Conservation (phyloP, 2,329 filamentous ascomycete species). For the Pyrenochaeta sp. region DNA sequence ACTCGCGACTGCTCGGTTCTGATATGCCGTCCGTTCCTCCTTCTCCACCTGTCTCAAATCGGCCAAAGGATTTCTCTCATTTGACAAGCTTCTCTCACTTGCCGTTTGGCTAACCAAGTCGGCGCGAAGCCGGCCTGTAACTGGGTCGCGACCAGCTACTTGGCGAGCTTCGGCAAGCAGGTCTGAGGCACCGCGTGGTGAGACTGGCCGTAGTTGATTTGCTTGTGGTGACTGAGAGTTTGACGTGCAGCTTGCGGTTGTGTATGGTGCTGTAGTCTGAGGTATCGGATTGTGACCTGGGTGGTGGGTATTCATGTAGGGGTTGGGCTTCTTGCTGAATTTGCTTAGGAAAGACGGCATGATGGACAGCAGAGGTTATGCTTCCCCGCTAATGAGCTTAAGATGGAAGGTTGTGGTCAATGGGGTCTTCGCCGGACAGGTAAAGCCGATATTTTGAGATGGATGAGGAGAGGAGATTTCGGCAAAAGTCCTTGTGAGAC, state of each 20-base stretch:
- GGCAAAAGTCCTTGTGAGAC: not conserved
- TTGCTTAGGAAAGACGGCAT: slow-evolving; percentile 14
- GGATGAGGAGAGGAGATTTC: not conserved
- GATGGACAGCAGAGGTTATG: not conserved
- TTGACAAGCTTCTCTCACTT: not conserved
- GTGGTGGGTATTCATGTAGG: slow-evolving; percentile 20
- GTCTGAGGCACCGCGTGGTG: slow-evolving; percentile 13
- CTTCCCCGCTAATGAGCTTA: too few relatives aligned
- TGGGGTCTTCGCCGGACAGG: too few relatives aligned
- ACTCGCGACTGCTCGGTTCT: slow-evolving; percentile 9
- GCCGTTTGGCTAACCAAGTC: not conserved
- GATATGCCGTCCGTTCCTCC: slow-evolving; percentile 10
- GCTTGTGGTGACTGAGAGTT: slow-evolving; percentile 1
- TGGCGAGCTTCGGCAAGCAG: slow-evolving; percentile 31
- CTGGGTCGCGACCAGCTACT: slow-evolving; percentile 23
- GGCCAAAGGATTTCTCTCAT: not conserved
- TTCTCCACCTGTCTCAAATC: not conserved
- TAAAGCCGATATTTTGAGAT: too few relatives aligned
- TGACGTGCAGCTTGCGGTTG: slow-evolving; percentile 4
- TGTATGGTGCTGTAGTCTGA: not conserved
- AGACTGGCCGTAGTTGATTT: not conserved
- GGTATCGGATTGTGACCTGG: slow-evolving; percentile 6
- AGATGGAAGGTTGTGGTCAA: not conserved
- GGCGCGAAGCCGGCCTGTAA: slow-evolving; percentile 19
- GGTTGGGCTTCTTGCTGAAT: slow-evolving; percentile 14